These are phyloP conservation scores for Trypethelium eluteriae DNA, from an alignment of 495 filamentous ascomycete genomes.

Conservation along the genomic window DNA sequence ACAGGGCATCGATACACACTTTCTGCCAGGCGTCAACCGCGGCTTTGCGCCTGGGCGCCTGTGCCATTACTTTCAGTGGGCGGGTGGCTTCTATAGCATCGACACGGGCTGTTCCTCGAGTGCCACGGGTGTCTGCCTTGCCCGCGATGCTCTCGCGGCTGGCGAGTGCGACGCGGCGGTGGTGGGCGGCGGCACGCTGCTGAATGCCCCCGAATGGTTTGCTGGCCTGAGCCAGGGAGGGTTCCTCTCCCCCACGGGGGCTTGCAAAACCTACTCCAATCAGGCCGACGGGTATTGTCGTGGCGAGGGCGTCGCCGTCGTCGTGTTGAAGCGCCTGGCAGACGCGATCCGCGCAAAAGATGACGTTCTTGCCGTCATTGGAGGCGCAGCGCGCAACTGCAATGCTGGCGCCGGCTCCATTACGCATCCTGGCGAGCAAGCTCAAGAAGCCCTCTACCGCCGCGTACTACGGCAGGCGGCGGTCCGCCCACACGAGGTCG, in stretches of 20 bases:
- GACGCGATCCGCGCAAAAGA: slow-evolving; percentile 45
- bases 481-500: slow-evolving; percentile 43
- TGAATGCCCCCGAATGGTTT: slow-evolving; percentile 81
- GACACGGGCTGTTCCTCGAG: slow-evolving; percentile 89
- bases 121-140: slow-evolving; percentile 73
- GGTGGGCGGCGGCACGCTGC: slow-evolving; percentile 69
- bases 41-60: slow-evolving; percentile 84
- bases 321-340: slow-evolving; percentile 43
- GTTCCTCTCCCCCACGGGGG: slow-evolving; percentile 70
- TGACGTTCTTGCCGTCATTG: slow-evolving; percentile 41
- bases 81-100: slow-evolving; percentile 73
- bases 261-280: slow-evolving; percentile 56
- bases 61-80: slow-evolving; percentile 82
- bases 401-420: slow-evolving; percentile 40
- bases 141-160: slow-evolving; percentile 71
- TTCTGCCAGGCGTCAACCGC: slow-evolving; percentile 79
- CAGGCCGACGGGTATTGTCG: slow-evolving; percentile 44
- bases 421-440: slow-evolving; percentile 43
- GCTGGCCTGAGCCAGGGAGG: slow-evolving; percentile 74
- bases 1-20: slow-evolving; percentile 88
- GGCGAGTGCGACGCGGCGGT: slow-evolving; percentile 80
- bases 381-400: slow-evolving; percentile 39
- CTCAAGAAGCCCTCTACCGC: slow-evolving; percentile 41
- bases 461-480: slow-evolving; percentile 40
- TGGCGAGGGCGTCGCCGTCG: slow-evolving; percentile 40